Percentiles rank a stretch among this genome's conserved stretches.
These are phyloP conservation scores for Fusarium abutilonis DNA, from an alignment of 2,329 filamentous ascomycete genomes.

Conservation along the genomic window DNA sequence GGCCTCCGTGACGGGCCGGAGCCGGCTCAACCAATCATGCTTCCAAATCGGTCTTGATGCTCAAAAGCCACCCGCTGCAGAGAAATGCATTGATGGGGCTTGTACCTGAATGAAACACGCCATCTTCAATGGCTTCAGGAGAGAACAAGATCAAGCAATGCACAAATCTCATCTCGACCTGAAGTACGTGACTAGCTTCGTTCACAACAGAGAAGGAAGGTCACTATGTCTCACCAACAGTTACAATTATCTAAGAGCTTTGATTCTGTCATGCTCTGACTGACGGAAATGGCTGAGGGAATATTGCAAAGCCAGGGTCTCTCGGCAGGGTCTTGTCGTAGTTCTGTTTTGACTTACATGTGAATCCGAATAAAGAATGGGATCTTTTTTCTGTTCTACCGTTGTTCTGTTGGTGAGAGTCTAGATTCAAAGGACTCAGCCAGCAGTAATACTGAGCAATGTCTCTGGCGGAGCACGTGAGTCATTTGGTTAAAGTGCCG, in stretches of 20 bases:
- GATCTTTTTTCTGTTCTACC: background rate
- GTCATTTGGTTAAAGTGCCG: background rate
- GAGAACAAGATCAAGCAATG: constrained; percentile 7
- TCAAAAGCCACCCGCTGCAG: constrained; percentile 37
- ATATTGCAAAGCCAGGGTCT: background rate
- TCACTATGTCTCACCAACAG: constrained; percentile 4
- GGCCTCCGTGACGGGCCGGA: constrained; percentile 29
- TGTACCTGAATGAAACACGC: constrained; percentile 42
- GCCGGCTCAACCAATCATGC: constrained; percentile 30
- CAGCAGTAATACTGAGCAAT: background rate
- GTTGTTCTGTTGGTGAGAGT: background rate
- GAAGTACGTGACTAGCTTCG: background rate
- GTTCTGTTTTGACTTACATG: constrained; percentile 4
- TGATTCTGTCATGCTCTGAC: background rate
- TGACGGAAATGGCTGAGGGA: constrained; percentile 5
- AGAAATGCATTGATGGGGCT: constrained; percentile 34
- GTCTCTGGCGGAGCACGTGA: constrained; percentile 5
- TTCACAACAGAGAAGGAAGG: constrained; percentile 13
- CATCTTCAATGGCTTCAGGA: constrained; percentile 32
- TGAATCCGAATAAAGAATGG: constrained; percentile 1
- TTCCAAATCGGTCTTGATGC: constrained; percentile 12
- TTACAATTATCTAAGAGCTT: constrained; percentile 9
- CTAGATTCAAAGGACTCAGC: background rate
- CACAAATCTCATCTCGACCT: constrained; percentile 1
- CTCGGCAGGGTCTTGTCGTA: constrained; percentile 13